Evolutionary conservation across 371 early-diverging fungal species (phyloP).

Genomic region (Neoconidiobolus thromboides): DNA sequence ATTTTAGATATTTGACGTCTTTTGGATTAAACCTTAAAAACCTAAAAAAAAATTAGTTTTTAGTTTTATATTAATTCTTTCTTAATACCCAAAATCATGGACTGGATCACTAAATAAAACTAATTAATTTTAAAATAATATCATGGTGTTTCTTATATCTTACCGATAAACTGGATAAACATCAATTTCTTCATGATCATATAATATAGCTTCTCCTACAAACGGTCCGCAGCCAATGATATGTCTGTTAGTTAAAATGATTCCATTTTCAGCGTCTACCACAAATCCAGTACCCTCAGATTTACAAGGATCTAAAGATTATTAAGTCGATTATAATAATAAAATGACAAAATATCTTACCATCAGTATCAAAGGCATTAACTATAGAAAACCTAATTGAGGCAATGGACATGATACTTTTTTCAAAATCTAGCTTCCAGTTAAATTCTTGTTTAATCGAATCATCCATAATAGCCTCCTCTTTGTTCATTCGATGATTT

Average conservation of each 20-base stretch:
- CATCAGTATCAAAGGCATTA: constrained; percentile 48
- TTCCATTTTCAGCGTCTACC: constrained; percentile 69
- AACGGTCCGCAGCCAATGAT: constrained; percentile 72
- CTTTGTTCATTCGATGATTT: too few relatives aligned
- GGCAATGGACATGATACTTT: too few relatives aligned
- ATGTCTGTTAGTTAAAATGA: constrained; percentile 81
- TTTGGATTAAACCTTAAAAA: constrained; percentile 64
- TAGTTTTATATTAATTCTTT: too few relatives aligned
- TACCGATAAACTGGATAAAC: constrained; percentile 49
- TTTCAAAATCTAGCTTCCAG: too few relatives aligned
- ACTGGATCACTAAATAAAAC: constrained; percentile 36
- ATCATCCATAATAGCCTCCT: too few relatives aligned
- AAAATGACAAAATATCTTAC: constrained; percentile 8
- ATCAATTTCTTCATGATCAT: constrained; percentile 74
- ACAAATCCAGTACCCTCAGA: constrained; percentile 75
- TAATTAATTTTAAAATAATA: not conserved
- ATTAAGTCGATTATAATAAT: not conserved
- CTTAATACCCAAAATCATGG: constrained; percentile 70
- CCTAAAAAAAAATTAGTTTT: not conserved
- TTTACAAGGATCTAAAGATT: constrained; percentile 13
- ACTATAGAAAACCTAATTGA: too few relatives aligned
- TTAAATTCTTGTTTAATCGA: too few relatives aligned
- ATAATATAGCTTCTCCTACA: constrained; percentile 53
- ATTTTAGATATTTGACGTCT: constrained; percentile 47
- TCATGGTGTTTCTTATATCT: not conserved